These are phyloP conservation scores for Spinellus fusiger DNA, from an alignment of 192 early-diverging fungal genomes.

Conservation along the genomic window DNA sequence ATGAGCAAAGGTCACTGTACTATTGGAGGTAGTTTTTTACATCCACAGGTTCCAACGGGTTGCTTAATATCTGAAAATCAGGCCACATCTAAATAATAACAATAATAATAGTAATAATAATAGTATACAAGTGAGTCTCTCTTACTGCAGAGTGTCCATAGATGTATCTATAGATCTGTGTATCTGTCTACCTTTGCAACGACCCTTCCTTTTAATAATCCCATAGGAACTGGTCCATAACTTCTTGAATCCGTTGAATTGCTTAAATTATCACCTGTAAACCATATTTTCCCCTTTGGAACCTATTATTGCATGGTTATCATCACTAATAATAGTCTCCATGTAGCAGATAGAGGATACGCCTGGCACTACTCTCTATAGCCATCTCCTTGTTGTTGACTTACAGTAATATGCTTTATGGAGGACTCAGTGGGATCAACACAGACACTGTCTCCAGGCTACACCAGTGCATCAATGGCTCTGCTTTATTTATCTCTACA, in stretches of 20 bases:
- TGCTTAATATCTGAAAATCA: background rate
- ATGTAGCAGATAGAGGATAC: too few relatives aligned
- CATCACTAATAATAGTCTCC: too few relatives aligned
- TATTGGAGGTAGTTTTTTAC: background rate
- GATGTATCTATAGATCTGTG: background rate
- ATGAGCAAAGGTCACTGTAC: too few relatives aligned
- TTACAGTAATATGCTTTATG: constrained; percentile 51
- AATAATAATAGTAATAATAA: too few relatives aligned
- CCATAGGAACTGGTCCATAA: constrained; percentile 85
- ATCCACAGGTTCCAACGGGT: background rate
- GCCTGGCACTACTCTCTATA: background rate
- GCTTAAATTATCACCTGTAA: constrained; percentile 85
- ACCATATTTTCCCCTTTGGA: constrained; percentile 84
- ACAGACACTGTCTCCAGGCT: constrained; percentile 78
- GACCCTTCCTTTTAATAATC: constrained; percentile 72
- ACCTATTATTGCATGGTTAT: constrained; percentile 39
- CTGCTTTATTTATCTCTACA: background rate
- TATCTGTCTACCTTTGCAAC: constrained; percentile 41
- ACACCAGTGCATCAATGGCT: background rate
- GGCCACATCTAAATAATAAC: background rate
- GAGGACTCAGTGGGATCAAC: constrained; percentile 64
- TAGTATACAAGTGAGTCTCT: too few relatives aligned
- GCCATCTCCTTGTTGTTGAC: background rate
- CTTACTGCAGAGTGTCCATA: too few relatives aligned
- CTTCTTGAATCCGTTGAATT: constrained; percentile 88